Percentiles rank a stretch among this genome's conserved stretches.
Conservation (phyloP, 192 early-diverging fungal genomes). For the Podila epigama region DNA sequence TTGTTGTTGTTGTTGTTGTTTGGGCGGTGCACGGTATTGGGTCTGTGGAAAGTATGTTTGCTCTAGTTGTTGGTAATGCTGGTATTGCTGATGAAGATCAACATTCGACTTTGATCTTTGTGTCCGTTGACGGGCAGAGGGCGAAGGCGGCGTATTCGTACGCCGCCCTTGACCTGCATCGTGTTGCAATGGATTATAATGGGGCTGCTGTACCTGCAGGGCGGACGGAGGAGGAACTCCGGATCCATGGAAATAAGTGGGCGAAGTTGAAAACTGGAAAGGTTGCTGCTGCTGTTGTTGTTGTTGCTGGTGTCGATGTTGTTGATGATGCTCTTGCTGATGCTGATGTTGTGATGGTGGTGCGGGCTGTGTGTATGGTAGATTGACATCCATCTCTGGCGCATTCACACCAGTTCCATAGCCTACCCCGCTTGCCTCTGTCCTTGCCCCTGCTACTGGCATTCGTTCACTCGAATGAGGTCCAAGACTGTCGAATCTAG, state of each 20-base stretch:
- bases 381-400: neutral
- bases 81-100: conserved; percentile 1
- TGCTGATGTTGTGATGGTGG: no score
- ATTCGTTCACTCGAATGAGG: conserved; percentile 1
- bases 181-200: neutral
- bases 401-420: no score
- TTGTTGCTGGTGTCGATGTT: neutral
- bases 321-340: no score
- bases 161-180: neutral
- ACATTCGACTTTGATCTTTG: conserved; percentile 4
- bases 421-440: no score
- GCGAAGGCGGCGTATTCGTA: conserved; percentile 5
- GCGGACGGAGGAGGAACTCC: neutral
- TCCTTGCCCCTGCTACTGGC: no score
- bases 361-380: no score
- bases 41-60: conserved; percentile 7
- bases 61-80: conserved; percentile 10
- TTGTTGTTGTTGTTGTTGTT: conserved; percentile 13
- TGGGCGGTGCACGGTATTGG: conserved; percentile 19
- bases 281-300: neutral
- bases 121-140: neutral
- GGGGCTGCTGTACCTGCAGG: conserved; percentile 14
- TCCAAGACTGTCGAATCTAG: conserved; percentile 35
- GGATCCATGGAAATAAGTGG: neutral
- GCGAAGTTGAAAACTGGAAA: neutral